A percentile compares a stretch with the other conserved stretches of the same genome.
Evolutionary conservation across 768 basidiomycete genomes (phyloP).

Genomic region (Psilocybe tampanensis): DNA sequence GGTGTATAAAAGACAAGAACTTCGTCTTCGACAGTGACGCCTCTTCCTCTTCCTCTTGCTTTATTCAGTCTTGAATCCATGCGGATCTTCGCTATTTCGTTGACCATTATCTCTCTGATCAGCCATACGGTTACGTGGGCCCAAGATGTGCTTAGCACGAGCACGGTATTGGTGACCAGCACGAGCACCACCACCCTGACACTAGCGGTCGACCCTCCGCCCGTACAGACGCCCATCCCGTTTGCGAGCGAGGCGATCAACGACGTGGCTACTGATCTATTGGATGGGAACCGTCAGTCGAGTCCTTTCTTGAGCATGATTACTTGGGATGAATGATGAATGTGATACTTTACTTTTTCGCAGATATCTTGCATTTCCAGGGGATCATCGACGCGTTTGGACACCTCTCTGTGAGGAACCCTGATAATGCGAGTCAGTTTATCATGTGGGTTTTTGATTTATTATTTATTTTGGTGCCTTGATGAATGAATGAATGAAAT

Average conservation of each 20-base stretch:
- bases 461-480: neutral
- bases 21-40: too few relatives aligned
- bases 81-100: too few relatives aligned
- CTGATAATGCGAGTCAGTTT: conserved; percentile 23
- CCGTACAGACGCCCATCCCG: neutral
- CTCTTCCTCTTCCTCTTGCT: too few relatives aligned
- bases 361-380: conserved; percentile 23
- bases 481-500: neutral
- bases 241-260: neutral
- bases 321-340: too few relatives aligned
- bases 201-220: neutral
- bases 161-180: neutral
- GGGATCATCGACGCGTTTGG: conserved; percentile 22
- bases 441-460: conserved; percentile 14
- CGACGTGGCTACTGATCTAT: conserved; percentile 1
- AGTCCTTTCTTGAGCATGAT: too few relatives aligned
- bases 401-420: conserved; percentile 20
- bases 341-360: too few relatives aligned
- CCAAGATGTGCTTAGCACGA: neutral
- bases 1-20: too few relatives aligned
- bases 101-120: too few relatives aligned
- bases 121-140: too few relatives aligned
- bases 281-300: conserved; percentile 13
- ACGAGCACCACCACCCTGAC: neutral
- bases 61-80: too few relatives aligned